phyloP scores from a whole-genome alignment of 495 filamentous ascomycete species.

The Chaetomium tenue region DNA sequence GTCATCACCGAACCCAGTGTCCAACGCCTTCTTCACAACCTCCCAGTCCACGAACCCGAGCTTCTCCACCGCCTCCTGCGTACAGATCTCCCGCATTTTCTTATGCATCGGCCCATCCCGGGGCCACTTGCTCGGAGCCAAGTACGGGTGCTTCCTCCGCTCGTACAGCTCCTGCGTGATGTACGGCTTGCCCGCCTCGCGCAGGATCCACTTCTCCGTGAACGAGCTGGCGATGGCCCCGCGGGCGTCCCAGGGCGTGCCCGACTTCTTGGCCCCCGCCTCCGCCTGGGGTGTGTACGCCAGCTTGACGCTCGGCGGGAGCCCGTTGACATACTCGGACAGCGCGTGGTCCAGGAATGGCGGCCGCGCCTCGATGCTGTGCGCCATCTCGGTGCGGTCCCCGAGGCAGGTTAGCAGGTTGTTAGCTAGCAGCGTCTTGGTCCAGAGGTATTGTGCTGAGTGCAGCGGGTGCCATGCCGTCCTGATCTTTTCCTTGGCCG shows the following conservation, averaged over 20 bases:
- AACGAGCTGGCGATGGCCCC: constrained; percentile 17
- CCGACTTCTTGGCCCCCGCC: not conserved
- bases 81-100: constrained; percentile 37
- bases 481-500: constrained; percentile 33
- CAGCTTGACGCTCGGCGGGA: constrained; percentile 51
- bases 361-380: constrained; percentile 47
- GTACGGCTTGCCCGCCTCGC: constrained; percentile 49
- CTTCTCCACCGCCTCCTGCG: constrained; percentile 41
- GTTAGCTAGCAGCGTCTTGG: constrained; percentile 42
- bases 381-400: constrained; percentile 54
- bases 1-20: constrained; percentile 35
- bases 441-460: constrained; percentile 46
- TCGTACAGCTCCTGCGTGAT: constrained; percentile 52
- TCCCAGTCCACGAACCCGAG: constrained; percentile 46
- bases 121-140: constrained; percentile 34
- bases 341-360: constrained; percentile 55
- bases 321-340: constrained; percentile 47
- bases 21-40: constrained; percentile 31
- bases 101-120: constrained; percentile 40
- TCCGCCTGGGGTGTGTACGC: constrained; percentile 31
- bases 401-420: constrained; percentile 46
- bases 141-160: constrained; percentile 47
- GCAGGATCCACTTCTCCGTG: constrained; percentile 51
- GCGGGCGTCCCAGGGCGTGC: not conserved
- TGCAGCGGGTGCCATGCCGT: constrained; percentile 53